Evolutionary conservation across 345 rosid species (phyloP), one percentile per base, ranked within the genome.

Genomic region (Pistacia integerrima): DNA sequence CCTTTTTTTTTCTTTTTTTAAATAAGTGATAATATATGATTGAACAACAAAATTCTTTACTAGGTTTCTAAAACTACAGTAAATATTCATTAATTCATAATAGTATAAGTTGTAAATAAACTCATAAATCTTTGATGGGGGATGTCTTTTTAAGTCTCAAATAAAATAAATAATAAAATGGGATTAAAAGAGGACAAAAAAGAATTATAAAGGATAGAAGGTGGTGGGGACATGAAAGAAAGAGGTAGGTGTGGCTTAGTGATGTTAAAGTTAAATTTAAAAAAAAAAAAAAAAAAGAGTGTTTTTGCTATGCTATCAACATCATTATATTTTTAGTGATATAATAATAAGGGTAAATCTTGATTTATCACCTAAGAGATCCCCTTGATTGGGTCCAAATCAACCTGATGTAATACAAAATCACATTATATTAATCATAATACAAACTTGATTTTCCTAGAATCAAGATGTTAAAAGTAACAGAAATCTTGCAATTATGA

Each of bases 351-450:
- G 79, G 72, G 78, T 67, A 72, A 85, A 84, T 78, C 81, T 84
- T 81, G 90, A 88, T 91, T 87, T 82, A 87, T 87, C 74, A 88
- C 90, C 85, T 61, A 84, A 84, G 84, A 83, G 85, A 87, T 85
- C 76, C 83, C 77, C 67, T 6, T 61, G 67, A 72, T 58, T 78
- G 87, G 88, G 60, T 86, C 87, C 86, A 79, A 64, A 88, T 85
- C 88, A 83, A 79, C 58, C 80, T 85, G 93, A 25, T 25, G 25
- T 25, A 25, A 25, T 25, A 25, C 25, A 25, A 25, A 25, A 25
- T 25, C 25, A 25, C 25, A 25, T 25, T 25, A 25, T 25, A 90
- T 89, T 30, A 30, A 30, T 30, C 33, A 30, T 30, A 30, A 30
- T 30, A 30, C 33, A 30, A 30, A 30, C 33, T 41, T 78, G 86